Base-by-base conservation (phyloP, 2,329 filamentous ascomycete species). In the Microascus cirrosus region DNA sequence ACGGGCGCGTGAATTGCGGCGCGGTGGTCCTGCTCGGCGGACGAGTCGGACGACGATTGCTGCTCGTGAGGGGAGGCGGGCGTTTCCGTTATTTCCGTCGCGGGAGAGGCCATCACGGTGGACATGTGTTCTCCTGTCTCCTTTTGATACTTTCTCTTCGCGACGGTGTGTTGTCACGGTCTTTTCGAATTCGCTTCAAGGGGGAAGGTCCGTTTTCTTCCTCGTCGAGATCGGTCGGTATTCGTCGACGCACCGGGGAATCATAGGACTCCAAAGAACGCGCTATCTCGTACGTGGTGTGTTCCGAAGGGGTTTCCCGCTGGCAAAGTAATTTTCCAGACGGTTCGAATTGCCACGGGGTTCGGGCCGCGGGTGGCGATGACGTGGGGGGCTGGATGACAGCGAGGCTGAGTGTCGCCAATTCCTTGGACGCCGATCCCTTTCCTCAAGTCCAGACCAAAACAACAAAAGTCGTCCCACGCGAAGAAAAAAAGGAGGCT, bases 1-100 rank as follows among this genome's bases (percentile, higher is more conserved):
- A 78, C 68, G 34, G 80, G 79, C 25, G 77, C 74, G 60, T 80
- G 76, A 32, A 82, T 76, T 69, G 39, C 42, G 20, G 45, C 18
- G 39, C 18, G 11, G 15, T 18, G 39, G 11, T 50, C 45, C 2
- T 50, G 45, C 45, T 50, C 45, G 45, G n/a, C 22, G n/a, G 45
- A 50, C 20, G 45, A 50, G n/a, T 22, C 22, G 18, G 45, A 50
- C 5, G 45, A 24, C n/a, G 20, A 20, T 5, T 22, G n/a, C 45
- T 10, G 18, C 18, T 12, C n/a, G 45, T 8, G 45, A 5, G 45
- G 45, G 5, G 45, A 24, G 20, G 45, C 45, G 45, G 45, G 45
- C 18, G 45, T 22, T 12, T 22, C 45, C n/a, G n/a, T 24, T 50
- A 50, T 24, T 11, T 50, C 20, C 7, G 45, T 50, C 22, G 45